Evolutionary conservation across 352 stramenopile species (phyloP).

Genomic region (Globisporangium solare): DNA sequence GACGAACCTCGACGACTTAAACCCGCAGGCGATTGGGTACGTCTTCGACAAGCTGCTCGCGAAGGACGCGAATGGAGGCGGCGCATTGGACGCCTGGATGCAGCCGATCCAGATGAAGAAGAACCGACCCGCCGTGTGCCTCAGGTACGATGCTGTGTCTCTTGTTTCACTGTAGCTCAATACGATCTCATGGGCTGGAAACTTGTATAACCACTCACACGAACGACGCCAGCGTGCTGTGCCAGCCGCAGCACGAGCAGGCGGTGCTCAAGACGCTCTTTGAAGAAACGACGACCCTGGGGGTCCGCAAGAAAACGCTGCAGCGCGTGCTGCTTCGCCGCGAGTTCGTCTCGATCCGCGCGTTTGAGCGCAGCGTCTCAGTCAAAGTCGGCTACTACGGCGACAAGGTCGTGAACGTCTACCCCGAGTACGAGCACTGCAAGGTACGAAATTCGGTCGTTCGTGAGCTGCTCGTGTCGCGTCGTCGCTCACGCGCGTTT

Average conservation of each 20-base stretch:
- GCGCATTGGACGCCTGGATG: slow-evolving; percentile 87
- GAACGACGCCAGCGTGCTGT: slow-evolving; percentile 57
- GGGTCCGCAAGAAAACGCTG: slow-evolving; percentile 67
- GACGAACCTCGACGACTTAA: slow-evolving; percentile 91
- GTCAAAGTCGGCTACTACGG: slow-evolving; percentile 60
- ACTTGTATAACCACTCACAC: too few relatives aligned
- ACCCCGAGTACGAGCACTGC: slow-evolving; percentile 85
- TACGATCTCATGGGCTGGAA: too few relatives aligned
- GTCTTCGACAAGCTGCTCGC: slow-evolving; percentile 63
- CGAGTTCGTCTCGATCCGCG: slow-evolving; percentile 41
- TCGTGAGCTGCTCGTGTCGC: background rate
- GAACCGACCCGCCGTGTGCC: slow-evolving; percentile 62
- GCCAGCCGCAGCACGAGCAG: slow-evolving; percentile 44
- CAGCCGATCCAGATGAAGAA: slow-evolving; percentile 92
- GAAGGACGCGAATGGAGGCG: slow-evolving; percentile 6
- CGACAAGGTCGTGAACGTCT: slow-evolving; percentile 52
- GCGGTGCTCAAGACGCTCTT: slow-evolving; percentile 65
- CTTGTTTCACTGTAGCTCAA: too few relatives aligned
- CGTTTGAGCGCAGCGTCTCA: slow-evolving; percentile 39
- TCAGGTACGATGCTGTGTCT: slow-evolving; percentile 38
- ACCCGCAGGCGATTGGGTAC: slow-evolving; percentile 79
- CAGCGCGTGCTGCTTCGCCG: slow-evolving; percentile 50
- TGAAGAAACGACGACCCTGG: slow-evolving; percentile 85
- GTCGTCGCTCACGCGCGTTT: background rate
- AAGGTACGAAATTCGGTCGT: slow-evolving; percentile 36